Evolutionary conservation across 139 green algal species (phyloP).

Genomic region (Volvox reticuliferus): DNA sequence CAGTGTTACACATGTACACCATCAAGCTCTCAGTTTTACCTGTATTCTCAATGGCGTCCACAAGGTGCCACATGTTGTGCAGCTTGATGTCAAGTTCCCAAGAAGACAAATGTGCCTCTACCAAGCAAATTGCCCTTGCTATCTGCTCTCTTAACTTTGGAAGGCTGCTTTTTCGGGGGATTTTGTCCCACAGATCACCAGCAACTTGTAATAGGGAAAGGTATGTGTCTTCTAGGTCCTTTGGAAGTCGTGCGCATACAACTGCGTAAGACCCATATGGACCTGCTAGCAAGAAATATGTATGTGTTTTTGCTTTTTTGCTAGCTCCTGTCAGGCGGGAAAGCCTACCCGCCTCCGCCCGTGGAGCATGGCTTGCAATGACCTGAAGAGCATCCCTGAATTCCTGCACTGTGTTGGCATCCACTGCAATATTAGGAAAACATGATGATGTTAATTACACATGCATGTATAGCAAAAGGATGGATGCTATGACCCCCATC

Average conservation of each 20-base stretch:
- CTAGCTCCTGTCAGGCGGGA: background rate
- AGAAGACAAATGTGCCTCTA: background rate
- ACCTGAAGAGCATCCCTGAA: background rate
- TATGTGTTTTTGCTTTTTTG: background rate
- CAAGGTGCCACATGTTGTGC: conserved; percentile 9
- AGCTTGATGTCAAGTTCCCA: conserved; percentile 31
- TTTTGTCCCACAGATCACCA: background rate
- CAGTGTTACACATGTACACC: background rate
- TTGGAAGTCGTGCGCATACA: background rate
- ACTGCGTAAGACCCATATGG: background rate
- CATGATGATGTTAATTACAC: no score
- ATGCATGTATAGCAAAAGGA: no score
- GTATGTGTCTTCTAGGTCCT: background rate
- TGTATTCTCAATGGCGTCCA: background rate
- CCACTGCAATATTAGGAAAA: no score
- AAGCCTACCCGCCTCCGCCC: background rate
- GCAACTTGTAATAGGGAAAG: background rate
- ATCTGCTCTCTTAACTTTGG: background rate
- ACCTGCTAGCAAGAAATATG: background rate
- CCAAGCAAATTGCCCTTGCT: background rate
- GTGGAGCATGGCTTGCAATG: background rate
- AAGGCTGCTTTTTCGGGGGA: background rate
- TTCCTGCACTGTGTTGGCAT: no score
- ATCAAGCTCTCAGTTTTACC: background rate
- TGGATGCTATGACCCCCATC: no score